Evolutionary conservation across 2,329 filamentous ascomycete species (phyloP).

Genomic region (Sclerotinia minor): DNA sequence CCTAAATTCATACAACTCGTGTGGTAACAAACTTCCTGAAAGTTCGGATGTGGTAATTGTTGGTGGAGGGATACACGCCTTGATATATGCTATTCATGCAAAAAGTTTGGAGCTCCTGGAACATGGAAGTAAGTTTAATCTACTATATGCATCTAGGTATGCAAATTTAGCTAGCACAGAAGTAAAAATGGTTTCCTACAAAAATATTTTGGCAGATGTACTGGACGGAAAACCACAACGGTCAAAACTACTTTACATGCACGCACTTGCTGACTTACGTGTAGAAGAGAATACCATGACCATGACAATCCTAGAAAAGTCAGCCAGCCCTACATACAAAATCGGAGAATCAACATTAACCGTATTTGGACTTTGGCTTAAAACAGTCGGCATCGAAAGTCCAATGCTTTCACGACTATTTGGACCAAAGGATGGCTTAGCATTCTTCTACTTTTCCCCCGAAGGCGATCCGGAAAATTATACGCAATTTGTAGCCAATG

Average conservation of each 20-base stretch:
- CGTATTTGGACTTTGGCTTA: conserved; percentile 33
- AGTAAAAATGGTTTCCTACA: background rate
- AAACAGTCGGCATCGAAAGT: conserved; percentile 30
- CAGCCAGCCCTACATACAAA: conserved; percentile 33
- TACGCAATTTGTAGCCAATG: conserved; percentile 29
- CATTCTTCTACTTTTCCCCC: conserved; percentile 35
- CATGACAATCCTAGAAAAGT: conserved; percentile 34
- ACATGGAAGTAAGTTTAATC: conserved; percentile 13
- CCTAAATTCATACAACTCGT: conserved; percentile 8
- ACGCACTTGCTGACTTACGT: background rate
- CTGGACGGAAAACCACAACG: background rate
- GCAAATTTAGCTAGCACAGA: background rate
- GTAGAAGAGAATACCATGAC: background rate
- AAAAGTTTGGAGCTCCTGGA: conserved; percentile 27
- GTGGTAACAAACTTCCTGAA: conserved; percentile 23
- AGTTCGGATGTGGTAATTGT: conserved; percentile 35
- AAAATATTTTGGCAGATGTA: background rate
- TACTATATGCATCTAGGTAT: background rate
- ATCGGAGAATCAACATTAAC: conserved; percentile 38
- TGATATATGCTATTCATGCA: conserved; percentile 37
- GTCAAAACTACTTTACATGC: background rate
- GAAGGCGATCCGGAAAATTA: conserved; percentile 30
- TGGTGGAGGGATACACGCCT: conserved; percentile 34
- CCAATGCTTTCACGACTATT: conserved; percentile 33
- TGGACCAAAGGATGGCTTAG: conserved; percentile 38